Conservation (phyloP, 1,139 yeast species). For the Scheffersomyces lignicola region DNA sequence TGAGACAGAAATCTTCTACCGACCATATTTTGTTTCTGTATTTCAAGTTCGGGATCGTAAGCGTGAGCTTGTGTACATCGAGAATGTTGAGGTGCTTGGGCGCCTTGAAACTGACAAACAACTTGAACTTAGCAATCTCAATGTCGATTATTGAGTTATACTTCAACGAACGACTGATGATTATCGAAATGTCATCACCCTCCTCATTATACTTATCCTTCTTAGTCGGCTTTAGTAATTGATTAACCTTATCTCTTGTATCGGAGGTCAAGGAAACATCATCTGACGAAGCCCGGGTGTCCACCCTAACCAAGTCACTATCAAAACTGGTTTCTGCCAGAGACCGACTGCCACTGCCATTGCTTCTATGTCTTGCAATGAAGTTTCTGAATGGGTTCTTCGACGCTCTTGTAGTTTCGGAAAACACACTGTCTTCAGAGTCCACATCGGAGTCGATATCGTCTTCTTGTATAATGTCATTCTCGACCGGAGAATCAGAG, state of each 20-base stretch:
- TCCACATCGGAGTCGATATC: slow-evolving; percentile 11
- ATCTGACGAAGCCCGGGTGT: slow-evolving; percentile 7
- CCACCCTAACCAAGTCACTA: slow-evolving; percentile 4
- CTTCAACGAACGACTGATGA: slow-evolving; percentile 54
- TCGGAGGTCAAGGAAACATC: slow-evolving; percentile 4
- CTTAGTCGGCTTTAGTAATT: slow-evolving; percentile 9
- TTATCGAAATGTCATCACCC: slow-evolving; percentile 21
- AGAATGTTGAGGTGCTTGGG: slow-evolving; percentile 64
- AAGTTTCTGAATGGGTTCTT: slow-evolving; percentile 18
- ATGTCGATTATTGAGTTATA: slow-evolving; percentile 66
- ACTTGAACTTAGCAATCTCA: slow-evolving; percentile 49
- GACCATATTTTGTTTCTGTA: slow-evolving; percentile 78
- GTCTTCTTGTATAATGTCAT: slow-evolving; percentile 21
- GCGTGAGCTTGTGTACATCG: slow-evolving; percentile 68
- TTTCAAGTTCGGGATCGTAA: slow-evolving; percentile 64
- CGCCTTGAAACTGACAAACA: slow-evolving; percentile 77
- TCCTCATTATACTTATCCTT: slow-evolving; percentile 13
- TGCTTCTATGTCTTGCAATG: slow-evolving; percentile 8
- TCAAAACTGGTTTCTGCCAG: slow-evolving; percentile 3
- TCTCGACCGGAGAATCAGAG: background rate
- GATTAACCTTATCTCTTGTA: slow-evolving; percentile 6
- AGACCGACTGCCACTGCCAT: background rate
- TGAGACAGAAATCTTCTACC: slow-evolving; percentile 65
- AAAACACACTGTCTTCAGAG: slow-evolving; percentile 4
- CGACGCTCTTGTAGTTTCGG: slow-evolving; percentile 4